These are phyloP conservation scores for Chytriomyces sp. DNA, from an alignment of 192 early-diverging fungal species.

Conservation along the genomic window DNA sequence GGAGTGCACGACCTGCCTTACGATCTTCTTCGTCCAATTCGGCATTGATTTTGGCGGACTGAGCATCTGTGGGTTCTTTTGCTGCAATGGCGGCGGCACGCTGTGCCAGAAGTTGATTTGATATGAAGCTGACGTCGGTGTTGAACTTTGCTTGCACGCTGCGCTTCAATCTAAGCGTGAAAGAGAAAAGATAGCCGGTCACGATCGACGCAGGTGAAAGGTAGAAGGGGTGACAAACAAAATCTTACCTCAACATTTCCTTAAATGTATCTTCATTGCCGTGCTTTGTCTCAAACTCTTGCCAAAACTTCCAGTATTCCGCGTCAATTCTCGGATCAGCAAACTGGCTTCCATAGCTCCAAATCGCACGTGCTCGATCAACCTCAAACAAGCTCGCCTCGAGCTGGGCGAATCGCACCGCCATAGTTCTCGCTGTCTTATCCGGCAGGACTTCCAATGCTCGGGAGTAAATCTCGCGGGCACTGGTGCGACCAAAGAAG, in stretches of 20 bases:
- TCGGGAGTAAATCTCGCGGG: constrained; percentile 91
- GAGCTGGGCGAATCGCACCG: constrained; percentile 80
- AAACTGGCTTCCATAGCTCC: constrained; percentile 84
- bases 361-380: constrained; percentile 90
- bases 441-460: constrained; percentile 89
- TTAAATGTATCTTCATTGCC: constrained; percentile 98
- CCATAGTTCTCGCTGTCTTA: constrained; percentile 74
- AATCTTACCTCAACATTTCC: constrained; percentile 83
- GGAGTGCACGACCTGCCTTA: constrained; percentile 17
- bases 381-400: constrained; percentile 93
- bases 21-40: constrained; percentile 58
- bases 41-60: constrained; percentile 29
- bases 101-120: constrained; percentile 59
- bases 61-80: constrained; percentile 28
- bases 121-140: constrained; percentile 73
- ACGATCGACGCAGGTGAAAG: constrained; percentile 6
- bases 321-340: constrained; percentile 80
- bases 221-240: constrained; percentile 3
- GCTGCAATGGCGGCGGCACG: constrained; percentile 30
- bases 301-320: constrained; percentile 89
- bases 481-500: constrained; percentile 83
- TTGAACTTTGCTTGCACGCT: constrained; percentile 83
- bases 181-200: background rate
- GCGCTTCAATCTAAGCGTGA: constrained; percentile 72
- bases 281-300: constrained; percentile 95